Evolutionary conservation across 768 basidiomycete genomes (phyloP).

Genomic region (Auriscalpium microsporum): DNA sequence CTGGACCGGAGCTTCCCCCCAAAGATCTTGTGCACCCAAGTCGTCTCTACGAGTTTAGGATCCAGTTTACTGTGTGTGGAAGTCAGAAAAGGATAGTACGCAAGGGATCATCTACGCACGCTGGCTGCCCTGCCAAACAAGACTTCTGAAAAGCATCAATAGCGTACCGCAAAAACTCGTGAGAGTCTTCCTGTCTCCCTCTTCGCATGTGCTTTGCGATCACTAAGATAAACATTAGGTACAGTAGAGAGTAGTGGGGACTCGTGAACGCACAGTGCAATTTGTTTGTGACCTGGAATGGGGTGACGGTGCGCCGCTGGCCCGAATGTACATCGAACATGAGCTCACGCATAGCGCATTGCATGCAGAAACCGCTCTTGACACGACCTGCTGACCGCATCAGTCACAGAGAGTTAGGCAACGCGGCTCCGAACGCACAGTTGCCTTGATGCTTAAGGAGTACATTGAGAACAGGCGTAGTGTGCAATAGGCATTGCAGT

Average conservation of each 20-base stretch:
- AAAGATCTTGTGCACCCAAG: constrained; percentile 92
- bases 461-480: constrained; percentile 72
- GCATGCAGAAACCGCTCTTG: constrained; percentile 63
- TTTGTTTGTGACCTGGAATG: constrained; percentile 54
- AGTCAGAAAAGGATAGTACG: not conserved
- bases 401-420: not conserved
- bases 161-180: constrained; percentile 93
- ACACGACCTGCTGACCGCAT: constrained; percentile 27
- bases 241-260: not conserved
- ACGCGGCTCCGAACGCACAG: constrained; percentile 3
- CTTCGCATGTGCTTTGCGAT: constrained; percentile 87
- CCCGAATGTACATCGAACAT: constrained; percentile 42
- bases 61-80: constrained; percentile 50
- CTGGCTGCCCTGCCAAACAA: constrained; percentile 61
- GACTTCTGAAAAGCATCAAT: constrained; percentile 87
- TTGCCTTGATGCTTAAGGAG: constrained; percentile 40
- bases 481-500: constrained; percentile 88
- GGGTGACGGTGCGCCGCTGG: constrained; percentile 45
- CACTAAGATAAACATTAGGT: constrained; percentile 33
- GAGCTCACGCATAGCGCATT: constrained; percentile 57
- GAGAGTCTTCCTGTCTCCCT: constrained; percentile 95
- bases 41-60: constrained; percentile 67
- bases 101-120: constrained; percentile 40
- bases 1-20: constrained; percentile 88
- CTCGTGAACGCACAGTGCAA: constrained; percentile 49